Evolutionary conservation across 352 stramenopile genomes (phyloP).

Genomic region (Globisporangium abappressorium): DNA sequence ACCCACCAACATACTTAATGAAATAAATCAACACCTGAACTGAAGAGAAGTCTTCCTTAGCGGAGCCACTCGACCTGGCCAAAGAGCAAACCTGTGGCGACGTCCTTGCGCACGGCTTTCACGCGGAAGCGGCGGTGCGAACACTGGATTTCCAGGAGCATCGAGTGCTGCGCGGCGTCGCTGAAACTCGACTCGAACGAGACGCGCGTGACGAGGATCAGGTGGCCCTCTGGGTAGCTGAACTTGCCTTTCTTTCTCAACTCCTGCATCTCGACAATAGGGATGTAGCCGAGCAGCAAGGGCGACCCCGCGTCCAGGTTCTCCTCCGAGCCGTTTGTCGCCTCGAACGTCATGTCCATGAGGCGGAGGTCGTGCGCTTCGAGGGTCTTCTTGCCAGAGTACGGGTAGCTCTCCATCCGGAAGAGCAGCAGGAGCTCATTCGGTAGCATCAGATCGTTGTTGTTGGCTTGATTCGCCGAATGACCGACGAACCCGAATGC

Average conservation of each 20-base stretch:
- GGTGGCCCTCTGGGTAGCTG: background rate
- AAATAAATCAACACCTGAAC: background rate
- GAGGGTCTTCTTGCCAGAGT: background rate
- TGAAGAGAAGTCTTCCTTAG: background rate
- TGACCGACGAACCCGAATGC: background rate
- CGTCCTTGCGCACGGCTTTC: slow-evolving; percentile 25
- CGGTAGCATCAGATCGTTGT: background rate
- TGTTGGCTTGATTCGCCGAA: background rate
- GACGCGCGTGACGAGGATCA: slow-evolving; percentile 4
- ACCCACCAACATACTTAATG: background rate
- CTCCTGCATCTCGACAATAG: background rate
- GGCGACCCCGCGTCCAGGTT: background rate
- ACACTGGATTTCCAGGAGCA: slow-evolving; percentile 17
- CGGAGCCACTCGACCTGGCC: slow-evolving; percentile 22
- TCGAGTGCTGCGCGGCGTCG: slow-evolving; percentile 7
- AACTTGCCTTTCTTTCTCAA: background rate
- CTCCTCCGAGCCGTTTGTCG: background rate
- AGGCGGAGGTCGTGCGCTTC: background rate
- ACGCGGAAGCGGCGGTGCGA: slow-evolving; percentile 20
- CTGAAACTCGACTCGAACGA: slow-evolving; percentile 1
- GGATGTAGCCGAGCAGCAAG: background rate
- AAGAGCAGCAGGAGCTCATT: background rate
- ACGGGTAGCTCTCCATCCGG: background rate
- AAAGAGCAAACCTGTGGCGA: slow-evolving; percentile 19
- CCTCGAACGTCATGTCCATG: background rate